A percentile compares a stretch with the other conserved stretches of the same genome.
Conservation (phyloP, 345 rosid genomes). For the Bruguiera sexangula region DNA sequence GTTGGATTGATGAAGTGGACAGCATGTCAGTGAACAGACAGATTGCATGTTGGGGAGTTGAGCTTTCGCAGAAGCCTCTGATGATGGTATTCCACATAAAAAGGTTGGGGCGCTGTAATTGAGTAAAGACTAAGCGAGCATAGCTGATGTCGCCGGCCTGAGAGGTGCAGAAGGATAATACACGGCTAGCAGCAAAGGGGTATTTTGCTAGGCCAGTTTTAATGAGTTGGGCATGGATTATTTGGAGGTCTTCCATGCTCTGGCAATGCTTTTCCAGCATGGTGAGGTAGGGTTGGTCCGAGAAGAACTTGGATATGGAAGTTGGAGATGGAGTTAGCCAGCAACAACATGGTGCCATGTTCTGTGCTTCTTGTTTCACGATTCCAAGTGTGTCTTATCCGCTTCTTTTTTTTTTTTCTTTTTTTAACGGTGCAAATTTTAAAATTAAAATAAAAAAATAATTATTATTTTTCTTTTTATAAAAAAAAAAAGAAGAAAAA, state of each 20-base stretch:
- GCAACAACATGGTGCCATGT: slow-evolving; percentile 28
- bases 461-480: no score
- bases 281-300: slow-evolving; percentile 41
- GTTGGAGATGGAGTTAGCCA: slow-evolving; percentile 25
- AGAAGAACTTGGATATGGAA: slow-evolving; percentile 31
- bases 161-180: slow-evolving; percentile 60
- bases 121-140: slow-evolving; percentile 55
- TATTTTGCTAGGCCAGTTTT: slow-evolving; percentile 59
- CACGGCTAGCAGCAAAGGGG: slow-evolving; percentile 53
- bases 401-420: no score
- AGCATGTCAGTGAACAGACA: slow-evolving; percentile 57
- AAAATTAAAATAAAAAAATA: no score
- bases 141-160: slow-evolving; percentile 57
- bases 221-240: slow-evolving; percentile 62
- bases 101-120: slow-evolving; percentile 42
- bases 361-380: slow-evolving; percentile 11
- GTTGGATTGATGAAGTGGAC: slow-evolving; percentile 36
- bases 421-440: no score
- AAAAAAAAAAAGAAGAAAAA: no score
- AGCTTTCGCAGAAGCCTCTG: slow-evolving; percentile 67
- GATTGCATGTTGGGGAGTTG: slow-evolving; percentile 48
- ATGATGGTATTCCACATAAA: slow-evolving; percentile 75
- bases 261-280: slow-evolving; percentile 48
- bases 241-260: slow-evolving; percentile 58
- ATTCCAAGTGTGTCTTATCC: not conserved